Conservation (phyloP, 2,329 filamentous ascomycete genomes). For the Colletotrichum sublineola region DNA sequence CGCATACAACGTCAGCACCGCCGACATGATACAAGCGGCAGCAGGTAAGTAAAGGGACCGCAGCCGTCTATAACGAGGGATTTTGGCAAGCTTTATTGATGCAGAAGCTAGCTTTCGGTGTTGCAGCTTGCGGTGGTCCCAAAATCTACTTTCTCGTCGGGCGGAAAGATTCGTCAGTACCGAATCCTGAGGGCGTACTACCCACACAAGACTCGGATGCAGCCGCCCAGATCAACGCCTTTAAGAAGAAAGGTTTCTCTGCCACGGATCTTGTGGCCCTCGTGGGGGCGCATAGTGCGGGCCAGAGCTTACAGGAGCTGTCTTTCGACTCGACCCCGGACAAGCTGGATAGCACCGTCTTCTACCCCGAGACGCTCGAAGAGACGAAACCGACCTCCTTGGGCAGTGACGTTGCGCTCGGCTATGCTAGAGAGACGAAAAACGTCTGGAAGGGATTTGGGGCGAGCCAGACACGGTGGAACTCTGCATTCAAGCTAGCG, state of each 20-base stretch:
- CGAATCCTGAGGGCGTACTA: slow-evolving; percentile 7
- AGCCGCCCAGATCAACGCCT: slow-evolving; percentile 22
- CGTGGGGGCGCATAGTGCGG: slow-evolving; percentile 24
- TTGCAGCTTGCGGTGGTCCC: slow-evolving; percentile 27
- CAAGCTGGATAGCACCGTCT: slow-evolving; percentile 28
- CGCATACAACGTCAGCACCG: slow-evolving; percentile 24
- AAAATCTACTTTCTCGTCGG: slow-evolving; percentile 9
- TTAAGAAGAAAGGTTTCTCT: slow-evolving; percentile 29
- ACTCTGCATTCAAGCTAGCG: slow-evolving; percentile 29
- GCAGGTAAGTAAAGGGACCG: slow-evolving; percentile 6
- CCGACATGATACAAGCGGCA: slow-evolving; percentile 33
- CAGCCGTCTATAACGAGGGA: rapidly evolving
- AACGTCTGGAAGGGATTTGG: slow-evolving; percentile 26
- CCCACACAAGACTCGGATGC: slow-evolving; percentile 32
- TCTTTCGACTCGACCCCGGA: slow-evolving; percentile 30
- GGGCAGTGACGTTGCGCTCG: slow-evolving; percentile 21
- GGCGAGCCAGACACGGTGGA: slow-evolving; percentile 22
- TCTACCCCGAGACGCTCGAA: slow-evolving; percentile 19
- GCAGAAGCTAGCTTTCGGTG: slow-evolving; percentile 12
- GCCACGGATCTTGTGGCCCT: slow-evolving; percentile 28
- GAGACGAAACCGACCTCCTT: slow-evolving; percentile 17
- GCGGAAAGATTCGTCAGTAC: slow-evolving; percentile 2
- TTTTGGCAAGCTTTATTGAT: background rate
- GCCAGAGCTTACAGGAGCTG: slow-evolving; percentile 15
- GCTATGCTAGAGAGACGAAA: slow-evolving; percentile 15